Conservation (phyloP, 345 rosid species). For the Gossypium australe region DNA sequence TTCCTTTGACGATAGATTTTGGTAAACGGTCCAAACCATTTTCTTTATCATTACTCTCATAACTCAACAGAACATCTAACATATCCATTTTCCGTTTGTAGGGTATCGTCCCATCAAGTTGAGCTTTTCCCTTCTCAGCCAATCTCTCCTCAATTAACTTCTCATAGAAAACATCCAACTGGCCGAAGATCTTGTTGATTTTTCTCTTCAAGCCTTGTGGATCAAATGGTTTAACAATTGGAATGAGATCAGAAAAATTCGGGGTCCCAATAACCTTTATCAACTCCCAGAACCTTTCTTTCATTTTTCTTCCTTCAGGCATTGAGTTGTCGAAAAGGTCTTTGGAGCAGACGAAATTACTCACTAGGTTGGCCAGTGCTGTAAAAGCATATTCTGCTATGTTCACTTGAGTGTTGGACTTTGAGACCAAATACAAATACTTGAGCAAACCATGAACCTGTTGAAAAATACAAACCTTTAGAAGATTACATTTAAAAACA, state of each 20-base stretch:
- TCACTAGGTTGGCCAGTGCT: slow-evolving; percentile 19
- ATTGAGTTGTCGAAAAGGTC: slow-evolving; percentile 15
- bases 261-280: slow-evolving; percentile 17
- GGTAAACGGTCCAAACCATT: neutral
- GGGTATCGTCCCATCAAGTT: neutral
- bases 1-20: slow-evolving; percentile 13
- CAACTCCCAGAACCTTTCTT: slow-evolving; percentile 13
- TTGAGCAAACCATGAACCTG: slow-evolving; percentile 15
- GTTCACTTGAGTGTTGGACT: slow-evolving; percentile 14
- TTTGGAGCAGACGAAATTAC: slow-evolving; percentile 12
- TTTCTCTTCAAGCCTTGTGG: slow-evolving; percentile 17
- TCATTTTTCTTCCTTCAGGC: slow-evolving; percentile 13
- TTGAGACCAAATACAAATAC: slow-evolving; percentile 7
- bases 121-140: slow-evolving; percentile 5
- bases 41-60: slow-evolving; percentile 6
- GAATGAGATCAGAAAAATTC: slow-evolving; percentile 17
- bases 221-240: slow-evolving; percentile 11
- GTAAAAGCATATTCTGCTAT: slow-evolving; percentile 17
- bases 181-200: neutral
- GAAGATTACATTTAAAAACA: too few relatives aligned
- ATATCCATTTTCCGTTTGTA: slow-evolving; percentile 7
- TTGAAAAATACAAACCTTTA: neutral
- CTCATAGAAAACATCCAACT: slow-evolving; percentile 18
- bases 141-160: slow-evolving; percentile 15
- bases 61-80: slow-evolving; percentile 19